A percentile compares a stretch with the other conserved stretches of the same genome.
Evolutionary conservation across 2,329 filamentous ascomycete species (phyloP).

Genomic region (Botrytis fragariae): DNA sequence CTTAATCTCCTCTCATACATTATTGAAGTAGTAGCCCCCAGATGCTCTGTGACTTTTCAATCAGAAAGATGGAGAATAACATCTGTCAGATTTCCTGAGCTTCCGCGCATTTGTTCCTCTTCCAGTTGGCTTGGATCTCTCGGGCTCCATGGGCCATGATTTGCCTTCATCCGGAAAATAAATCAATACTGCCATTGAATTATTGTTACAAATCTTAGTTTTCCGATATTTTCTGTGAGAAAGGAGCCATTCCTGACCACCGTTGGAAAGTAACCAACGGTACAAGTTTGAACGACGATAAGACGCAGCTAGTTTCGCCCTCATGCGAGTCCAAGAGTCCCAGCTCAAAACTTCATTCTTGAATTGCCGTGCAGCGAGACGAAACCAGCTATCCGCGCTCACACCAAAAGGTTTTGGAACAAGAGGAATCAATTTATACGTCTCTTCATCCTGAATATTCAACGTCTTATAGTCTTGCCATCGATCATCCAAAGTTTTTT

Average conservation of each 20-base stretch:
- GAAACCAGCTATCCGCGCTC: neutral
- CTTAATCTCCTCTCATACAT: neutral
- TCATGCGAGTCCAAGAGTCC: too few relatives aligned
- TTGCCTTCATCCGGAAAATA: neutral
- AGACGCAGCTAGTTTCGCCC: neutral
- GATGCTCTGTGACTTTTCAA: accelerated
- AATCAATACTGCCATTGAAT: neutral
- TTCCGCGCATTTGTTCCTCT: neutral
- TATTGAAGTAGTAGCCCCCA: neutral
- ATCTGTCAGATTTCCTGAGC: neutral
- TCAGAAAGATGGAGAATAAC: accelerated
- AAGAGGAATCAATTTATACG: too few relatives aligned
- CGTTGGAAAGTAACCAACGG: neutral
- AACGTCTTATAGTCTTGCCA: neutral
- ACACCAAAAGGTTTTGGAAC: neutral
- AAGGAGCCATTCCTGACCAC: neutral
- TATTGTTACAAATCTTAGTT: neutral
- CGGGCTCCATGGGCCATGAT: too few relatives aligned
- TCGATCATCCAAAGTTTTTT: neutral
- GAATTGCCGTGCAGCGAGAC: neutral
- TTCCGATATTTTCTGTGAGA: neutral
- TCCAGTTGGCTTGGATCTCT: neutral
- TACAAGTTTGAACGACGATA: neutral
- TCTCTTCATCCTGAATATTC: neutral
- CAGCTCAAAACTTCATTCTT: neutral